Evolutionary conservation across 2,329 filamentous ascomycete species (phyloP).

Genomic region (Cordyceps farinosa): DNA sequence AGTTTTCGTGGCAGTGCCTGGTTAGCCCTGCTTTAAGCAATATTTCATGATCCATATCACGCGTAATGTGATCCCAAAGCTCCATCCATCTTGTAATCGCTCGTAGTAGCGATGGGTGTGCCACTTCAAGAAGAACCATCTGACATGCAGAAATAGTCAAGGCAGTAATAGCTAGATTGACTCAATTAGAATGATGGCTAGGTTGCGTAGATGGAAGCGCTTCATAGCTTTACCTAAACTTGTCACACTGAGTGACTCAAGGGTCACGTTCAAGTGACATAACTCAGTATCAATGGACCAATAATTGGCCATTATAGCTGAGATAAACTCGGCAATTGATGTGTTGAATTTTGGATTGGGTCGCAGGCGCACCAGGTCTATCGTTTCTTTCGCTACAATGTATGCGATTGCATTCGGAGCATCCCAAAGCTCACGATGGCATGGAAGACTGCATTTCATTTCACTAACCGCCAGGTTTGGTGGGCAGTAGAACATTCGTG

Average conservation of each 20-base stretch:
- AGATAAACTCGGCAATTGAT: not conserved
- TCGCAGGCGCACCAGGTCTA: not conserved
- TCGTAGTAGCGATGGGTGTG: not conserved
- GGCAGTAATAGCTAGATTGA: not conserved
- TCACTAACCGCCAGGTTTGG: not conserved
- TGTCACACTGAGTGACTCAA: not conserved
- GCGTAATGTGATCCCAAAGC: not conserved
- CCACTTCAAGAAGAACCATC: not conserved
- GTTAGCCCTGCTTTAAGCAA: not conserved
- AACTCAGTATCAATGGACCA: not conserved
- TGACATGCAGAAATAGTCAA: constrained; percentile 3
- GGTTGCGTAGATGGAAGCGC: not conserved
- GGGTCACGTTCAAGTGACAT: not conserved
- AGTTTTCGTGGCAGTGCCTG: constrained; percentile 2
- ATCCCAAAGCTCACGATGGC: constrained; percentile 6
- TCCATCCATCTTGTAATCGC: not conserved
- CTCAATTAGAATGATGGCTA: not conserved
- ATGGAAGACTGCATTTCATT: constrained; percentile 4
- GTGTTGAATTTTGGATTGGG: not conserved
- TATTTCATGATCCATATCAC: not conserved
- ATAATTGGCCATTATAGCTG: not conserved
- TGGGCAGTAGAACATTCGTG: not conserved
- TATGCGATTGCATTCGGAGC: not conserved
- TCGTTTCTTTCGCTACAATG: not conserved
- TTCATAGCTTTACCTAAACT: not conserved